Conservation (phyloP, 129 eudicot genomes). For the Sambucus nigra region DNA sequence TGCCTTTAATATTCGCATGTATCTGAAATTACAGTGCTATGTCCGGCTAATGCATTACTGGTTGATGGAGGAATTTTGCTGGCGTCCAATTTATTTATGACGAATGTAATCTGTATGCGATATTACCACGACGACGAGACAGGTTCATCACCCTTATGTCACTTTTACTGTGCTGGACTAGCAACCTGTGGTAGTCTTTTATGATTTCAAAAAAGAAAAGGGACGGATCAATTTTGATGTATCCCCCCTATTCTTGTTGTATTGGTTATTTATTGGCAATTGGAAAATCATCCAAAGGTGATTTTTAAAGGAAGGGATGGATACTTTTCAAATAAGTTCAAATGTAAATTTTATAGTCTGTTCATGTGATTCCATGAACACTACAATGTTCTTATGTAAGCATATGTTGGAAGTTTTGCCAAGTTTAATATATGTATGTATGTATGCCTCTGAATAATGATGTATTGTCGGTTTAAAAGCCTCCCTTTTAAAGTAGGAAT, state of each 20-base stretch:
- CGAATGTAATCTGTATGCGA: not conserved
- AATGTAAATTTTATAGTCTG: constrained; percentile 4
- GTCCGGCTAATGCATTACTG: too few species aligned
- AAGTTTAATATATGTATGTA: too few species aligned
- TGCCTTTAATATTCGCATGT: too few species aligned
- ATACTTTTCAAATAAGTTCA: not conserved
- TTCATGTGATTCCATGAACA: constrained; percentile 10
- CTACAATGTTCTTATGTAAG: not conserved
- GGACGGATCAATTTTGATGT: not conserved
- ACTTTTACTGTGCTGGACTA: not conserved
- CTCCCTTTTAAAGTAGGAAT: too few species aligned
- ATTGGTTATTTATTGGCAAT: not conserved
- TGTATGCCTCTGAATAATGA: too few species aligned
- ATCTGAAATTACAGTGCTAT: not conserved
- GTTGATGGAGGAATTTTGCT: not conserved
- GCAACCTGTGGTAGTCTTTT: not conserved
- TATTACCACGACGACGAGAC: not conserved
- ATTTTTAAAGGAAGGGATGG: not conserved
- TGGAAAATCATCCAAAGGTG: not conserved
- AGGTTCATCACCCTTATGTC: too few species aligned
- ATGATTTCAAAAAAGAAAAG: not conserved
- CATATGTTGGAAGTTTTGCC: not conserved
- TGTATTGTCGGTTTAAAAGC: too few species aligned
- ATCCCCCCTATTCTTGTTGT: not conserved
- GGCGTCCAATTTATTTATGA: not conserved